Evolutionary conservation across 2,329 filamentous ascomycete genomes (phyloP), one percentile per base, ranked within the genome.

Genomic region (Beauveria caledonica): DNA sequence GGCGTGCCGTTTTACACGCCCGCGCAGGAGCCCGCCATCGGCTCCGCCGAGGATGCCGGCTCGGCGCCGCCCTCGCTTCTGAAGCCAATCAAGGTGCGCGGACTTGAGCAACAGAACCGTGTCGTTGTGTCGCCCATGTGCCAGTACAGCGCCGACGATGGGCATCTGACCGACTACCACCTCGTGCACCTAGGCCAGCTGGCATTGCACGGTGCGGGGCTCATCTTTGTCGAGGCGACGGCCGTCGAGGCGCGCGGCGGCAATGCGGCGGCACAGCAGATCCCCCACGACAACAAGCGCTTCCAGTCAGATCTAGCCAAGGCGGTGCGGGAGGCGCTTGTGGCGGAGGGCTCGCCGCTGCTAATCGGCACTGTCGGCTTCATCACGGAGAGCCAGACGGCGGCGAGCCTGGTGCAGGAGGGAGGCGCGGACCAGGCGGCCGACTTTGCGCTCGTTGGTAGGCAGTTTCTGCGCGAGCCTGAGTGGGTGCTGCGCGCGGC

Each of bases 401-500:
- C 90, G 6, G 81, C 85, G 60, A 72, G 73, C 1, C 74, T 79
- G 64, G 83, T 76, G 62, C 87, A 85, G 68, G 74, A 77, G 60
- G 74, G 71, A 17, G 74, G 71, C n/a, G 71, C 60, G 70, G 66
- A 55, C 76, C 83, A 62, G 72, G 76, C 63, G 71, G 76, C 9
- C 57, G 92, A 97, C 69, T 72, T 92, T n/a, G 85, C 87, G 0
- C 79, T 93, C 19, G 79, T 88, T 1, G 92, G 84, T 0, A 80
- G 90, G 60, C 87, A 88, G 68, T 94, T 94, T 73, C 79, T 95
- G 74, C 85, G 90, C 71, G 90, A 96, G 69, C 89, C 92, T 0
- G 86, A 89, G 61, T 85, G 92, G 69, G 87, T 91, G 9, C 84
- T 90, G 73, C 80, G 82, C 39, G 86, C 84, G 63, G 92, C 90